phyloP scores from a whole-genome alignment of 768 basidiomycete genomes.

The Panaeolus cyanescens region DNA sequence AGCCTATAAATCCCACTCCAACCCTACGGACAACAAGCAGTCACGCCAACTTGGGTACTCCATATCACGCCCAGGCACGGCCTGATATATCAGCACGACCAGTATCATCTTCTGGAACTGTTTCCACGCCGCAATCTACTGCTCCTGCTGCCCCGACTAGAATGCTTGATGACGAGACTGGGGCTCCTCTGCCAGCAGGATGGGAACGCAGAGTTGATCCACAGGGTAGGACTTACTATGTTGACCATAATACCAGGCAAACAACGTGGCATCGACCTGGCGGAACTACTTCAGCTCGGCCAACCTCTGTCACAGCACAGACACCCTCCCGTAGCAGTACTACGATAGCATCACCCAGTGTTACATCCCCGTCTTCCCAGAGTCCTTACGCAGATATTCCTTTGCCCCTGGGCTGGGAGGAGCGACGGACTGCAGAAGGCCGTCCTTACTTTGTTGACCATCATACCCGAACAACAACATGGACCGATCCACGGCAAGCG shows the following conservation, averaged over 20 bases:
- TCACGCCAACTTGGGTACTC: conserved; percentile 15
- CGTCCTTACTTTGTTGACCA: conserved; percentile 67
- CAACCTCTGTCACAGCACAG: conserved; percentile 24
- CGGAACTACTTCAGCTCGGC: conserved; percentile 15
- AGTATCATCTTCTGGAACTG: conserved; percentile 17
- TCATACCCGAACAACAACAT: conserved; percentile 88
- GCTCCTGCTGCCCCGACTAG: conserved; percentile 26
- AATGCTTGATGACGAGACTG: conserved; percentile 56
- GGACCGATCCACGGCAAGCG: conserved; percentile 80
- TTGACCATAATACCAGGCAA: conserved; percentile 80
- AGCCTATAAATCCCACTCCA: conserved; percentile 17
- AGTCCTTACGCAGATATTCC: conserved; percentile 61
- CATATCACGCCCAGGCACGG: conserved; percentile 15
- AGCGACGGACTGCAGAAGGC: conserved; percentile 87
- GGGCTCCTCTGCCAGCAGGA: conserved; percentile 67
- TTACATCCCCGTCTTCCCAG: conserved; percentile 28
- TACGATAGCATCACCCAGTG: conserved; percentile 20
- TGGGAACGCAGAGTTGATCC: conserved; percentile 84
- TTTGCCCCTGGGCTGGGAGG: conserved; percentile 90
- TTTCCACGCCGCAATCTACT: conserved; percentile 19
- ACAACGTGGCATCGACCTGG: conserved; percentile 79
- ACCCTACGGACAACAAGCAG: neutral
- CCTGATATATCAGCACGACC: conserved; percentile 15
- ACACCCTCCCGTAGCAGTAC: conserved; percentile 25
- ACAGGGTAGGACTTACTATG: conserved; percentile 77